Evolutionary conservation across 1,139 yeast genomes (phyloP).

Genomic region (Diutina ranongensis): DNA sequence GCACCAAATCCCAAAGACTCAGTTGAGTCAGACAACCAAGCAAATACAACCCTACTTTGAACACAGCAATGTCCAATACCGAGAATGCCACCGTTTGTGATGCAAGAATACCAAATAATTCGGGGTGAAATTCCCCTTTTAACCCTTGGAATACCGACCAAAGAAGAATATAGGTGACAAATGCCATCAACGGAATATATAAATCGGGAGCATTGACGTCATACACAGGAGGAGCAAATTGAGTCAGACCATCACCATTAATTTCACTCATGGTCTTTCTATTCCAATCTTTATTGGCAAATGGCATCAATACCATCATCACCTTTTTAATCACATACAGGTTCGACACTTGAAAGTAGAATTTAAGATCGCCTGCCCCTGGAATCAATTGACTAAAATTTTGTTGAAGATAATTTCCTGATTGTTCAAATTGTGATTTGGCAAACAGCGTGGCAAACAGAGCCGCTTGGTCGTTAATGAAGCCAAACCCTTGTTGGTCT

Average conservation of each 20-base stretch:
- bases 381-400: constrained; percentile 49
- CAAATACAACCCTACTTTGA: constrained; percentile 33
- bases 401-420: constrained; percentile 65
- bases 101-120: constrained; percentile 81
- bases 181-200: constrained; percentile 91
- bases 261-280: constrained; percentile 24
- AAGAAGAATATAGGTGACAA: constrained; percentile 74
- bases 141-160: constrained; percentile 84
- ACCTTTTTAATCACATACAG: constrained; percentile 72
- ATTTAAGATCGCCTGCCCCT: constrained; percentile 46
- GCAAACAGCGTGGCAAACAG: constrained; percentile 87
- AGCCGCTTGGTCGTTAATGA: constrained; percentile 71
- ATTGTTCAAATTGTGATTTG: constrained; percentile 62
- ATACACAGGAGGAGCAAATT: constrained; percentile 61
- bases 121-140: constrained; percentile 87
- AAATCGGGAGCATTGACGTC: constrained; percentile 95
- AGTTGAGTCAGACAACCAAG: constrained; percentile 42
- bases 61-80: constrained; percentile 48
- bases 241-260: constrained; percentile 25
- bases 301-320: constrained; percentile 71
- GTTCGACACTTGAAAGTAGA: constrained; percentile 88
- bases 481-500: constrained; percentile 14
- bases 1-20: constrained; percentile 66
- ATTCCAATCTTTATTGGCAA: constrained; percentile 72
- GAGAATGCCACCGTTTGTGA: constrained; percentile 83